phyloP scores from a whole-genome alignment of 768 basidiomycete genomes.

The Suillus hirtellus region DNA sequence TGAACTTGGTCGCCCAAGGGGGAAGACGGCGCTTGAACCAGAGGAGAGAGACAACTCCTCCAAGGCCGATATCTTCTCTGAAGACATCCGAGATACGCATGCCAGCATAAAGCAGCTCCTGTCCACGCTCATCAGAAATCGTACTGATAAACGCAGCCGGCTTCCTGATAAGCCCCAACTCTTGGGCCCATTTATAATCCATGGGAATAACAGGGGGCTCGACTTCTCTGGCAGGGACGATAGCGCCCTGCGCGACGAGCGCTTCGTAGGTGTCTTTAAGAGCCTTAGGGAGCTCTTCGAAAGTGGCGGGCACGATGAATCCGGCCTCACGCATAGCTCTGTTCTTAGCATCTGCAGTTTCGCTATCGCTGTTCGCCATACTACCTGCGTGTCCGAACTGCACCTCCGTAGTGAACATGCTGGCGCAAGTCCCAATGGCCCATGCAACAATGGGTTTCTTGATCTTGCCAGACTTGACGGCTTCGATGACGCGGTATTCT shows the following conservation, averaged over 20 bases:
- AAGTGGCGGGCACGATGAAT: conserved; percentile 96
- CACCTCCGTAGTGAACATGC: conserved; percentile 99
- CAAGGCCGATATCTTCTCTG: conserved; percentile 95
- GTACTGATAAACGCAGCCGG: conserved; percentile 99
- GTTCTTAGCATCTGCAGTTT: conserved; percentile 94
- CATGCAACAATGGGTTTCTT: conserved; percentile 99
- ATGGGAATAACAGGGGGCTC: conserved; percentile 98
- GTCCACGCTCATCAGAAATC: conserved; percentile 98
- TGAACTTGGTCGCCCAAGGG: conserved; percentile 94
- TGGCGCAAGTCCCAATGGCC: conserved; percentile 99
- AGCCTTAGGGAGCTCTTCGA: conserved; percentile 81
- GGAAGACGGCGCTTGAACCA: conserved; percentile 98
- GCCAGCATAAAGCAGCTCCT: conserved; percentile 97
- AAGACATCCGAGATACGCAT: conserved; percentile 99
- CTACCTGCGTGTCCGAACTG: conserved; percentile 99
- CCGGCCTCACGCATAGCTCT: conserved; percentile 89
- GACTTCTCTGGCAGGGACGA: conserved; percentile 73
- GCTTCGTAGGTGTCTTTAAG: conserved; percentile 81
- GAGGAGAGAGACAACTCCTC: conserved; percentile 92
- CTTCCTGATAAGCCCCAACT: conserved; percentile 94
- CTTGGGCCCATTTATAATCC: conserved; percentile 99
- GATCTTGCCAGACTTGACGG: conserved; percentile 90
- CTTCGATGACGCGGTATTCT: conserved; percentile 98
- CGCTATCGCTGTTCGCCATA: conserved; percentile 96
- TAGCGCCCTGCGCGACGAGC: conserved; percentile 68